Base-by-base conservation (phyloP, 202 grass and related monocot genomes). In the Setaria viridis region DNA sequence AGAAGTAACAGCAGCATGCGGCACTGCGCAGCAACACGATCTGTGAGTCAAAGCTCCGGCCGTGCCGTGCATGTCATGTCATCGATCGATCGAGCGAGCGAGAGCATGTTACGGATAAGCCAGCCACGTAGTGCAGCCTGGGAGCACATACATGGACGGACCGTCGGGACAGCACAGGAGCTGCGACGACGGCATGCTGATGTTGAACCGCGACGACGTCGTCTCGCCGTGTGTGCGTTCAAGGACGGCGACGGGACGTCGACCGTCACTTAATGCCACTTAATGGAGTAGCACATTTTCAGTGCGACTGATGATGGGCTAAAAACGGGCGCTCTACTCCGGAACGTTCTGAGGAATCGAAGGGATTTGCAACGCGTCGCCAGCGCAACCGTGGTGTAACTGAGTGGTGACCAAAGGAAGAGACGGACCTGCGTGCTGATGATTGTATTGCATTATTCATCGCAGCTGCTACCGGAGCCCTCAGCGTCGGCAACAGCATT, bases 51-150 rank as follows among this genome's bases (percentile, higher is more conserved):
- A 73, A 34, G 4, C 0, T 4, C 78, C 35, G 19, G 63, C 6
- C 16, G 11, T 60, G 69, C 42, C 69, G 85, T 74, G 9, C 75
- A 34, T 85, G 33, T 15, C 75, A 72, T 70, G 84, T 62, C 62
- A 14, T 4, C 39, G 10, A 4, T 11, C 11, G 9, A 45, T 48
- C 48, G 51, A 30, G 7, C 1, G 62, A 85, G 3, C 34, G 7
- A 43, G 43, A 46, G 43, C 66, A 14, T 48, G 73, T 67, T 2
- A 46, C 11, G 25, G 10, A 16, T 37, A 34, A 15, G 1, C 29
- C 51, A 4, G 29, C 53, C 83, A 78, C 74, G 74, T 60, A 25
- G 0, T 16, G 39, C 37, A 6, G 4, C 41, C 8, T 7, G 19
- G 4, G 73, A 78, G 42, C 51, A 39, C 7, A 37, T 51, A 29